phyloP scores from a whole-genome alignment of 2,329 filamentous ascomycete genomes.

The Leptographium procerum region DNA sequence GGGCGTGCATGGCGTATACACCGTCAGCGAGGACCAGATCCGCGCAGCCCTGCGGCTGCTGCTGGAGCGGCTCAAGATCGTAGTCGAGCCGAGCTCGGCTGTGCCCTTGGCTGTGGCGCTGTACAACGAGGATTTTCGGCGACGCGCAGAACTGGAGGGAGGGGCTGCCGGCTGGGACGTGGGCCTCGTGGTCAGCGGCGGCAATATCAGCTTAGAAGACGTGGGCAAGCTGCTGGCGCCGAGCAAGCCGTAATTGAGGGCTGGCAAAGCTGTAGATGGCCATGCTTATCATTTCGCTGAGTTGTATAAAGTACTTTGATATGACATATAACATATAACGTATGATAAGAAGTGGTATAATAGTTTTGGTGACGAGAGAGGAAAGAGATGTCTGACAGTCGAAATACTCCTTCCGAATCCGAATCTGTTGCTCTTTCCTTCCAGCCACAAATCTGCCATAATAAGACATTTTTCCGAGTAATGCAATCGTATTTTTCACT shows the following conservation, averaged over 20 bases:
- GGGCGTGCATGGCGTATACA: slow-evolving; percentile 61
- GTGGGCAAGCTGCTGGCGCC: slow-evolving; percentile 37
- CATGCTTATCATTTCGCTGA: too few species aligned
- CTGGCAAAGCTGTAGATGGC: not conserved
- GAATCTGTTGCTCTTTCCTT: too few species aligned
- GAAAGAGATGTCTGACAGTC: not conserved
- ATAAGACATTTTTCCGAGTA: too few species aligned
- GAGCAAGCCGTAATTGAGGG: not conserved
- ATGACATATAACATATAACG: too few species aligned
- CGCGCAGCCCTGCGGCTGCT: slow-evolving; percentile 63
- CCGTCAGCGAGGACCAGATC: slow-evolving; percentile 76
- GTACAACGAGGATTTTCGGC: slow-evolving; percentile 75
- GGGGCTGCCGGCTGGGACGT: slow-evolving; percentile 65
- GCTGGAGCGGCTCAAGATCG: slow-evolving; percentile 77
- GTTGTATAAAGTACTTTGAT: too few species aligned
- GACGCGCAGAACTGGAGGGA: slow-evolving; percentile 56
- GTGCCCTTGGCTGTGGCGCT: slow-evolving; percentile 76
- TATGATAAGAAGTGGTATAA: too few species aligned
- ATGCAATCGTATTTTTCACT: too few species aligned
- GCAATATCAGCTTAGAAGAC: slow-evolving; percentile 45
- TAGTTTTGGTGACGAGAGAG: too few species aligned
- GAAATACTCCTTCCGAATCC: too few species aligned
- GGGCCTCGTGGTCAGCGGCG: slow-evolving; percentile 48
- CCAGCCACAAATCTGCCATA: too few species aligned
- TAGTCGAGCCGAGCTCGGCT: slow-evolving; percentile 79